Evolutionary conservation across 1,284 basidiomycete genomes (phyloP).

Genomic region (Rhodotorula sp.): DNA sequence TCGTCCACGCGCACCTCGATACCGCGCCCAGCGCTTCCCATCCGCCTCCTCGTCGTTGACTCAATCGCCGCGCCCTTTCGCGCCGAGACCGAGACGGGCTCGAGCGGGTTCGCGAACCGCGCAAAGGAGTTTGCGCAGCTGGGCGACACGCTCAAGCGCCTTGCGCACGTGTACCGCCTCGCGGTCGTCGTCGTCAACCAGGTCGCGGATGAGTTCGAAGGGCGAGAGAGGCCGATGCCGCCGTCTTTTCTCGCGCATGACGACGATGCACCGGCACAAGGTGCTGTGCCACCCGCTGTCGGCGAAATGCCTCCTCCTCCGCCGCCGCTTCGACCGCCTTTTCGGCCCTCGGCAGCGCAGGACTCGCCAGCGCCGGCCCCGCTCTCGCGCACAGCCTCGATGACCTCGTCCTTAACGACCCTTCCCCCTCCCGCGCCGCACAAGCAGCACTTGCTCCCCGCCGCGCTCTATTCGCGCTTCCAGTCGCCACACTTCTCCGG

Average conservation of each 20-base stretch:
- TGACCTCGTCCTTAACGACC: too few species aligned
- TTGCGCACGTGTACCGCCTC: conserved; percentile 27
- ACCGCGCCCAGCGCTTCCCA: conserved; percentile 21
- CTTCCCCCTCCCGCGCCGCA: conserved; percentile 38
- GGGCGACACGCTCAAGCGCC: conserved; percentile 32
- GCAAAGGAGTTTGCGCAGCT: conserved; percentile 31
- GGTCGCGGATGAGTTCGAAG: conserved; percentile 69
- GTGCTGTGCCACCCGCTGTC: neutral
- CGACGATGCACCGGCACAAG: conserved; percentile 2
- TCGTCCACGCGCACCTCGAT: neutral
- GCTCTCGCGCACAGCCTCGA: neutral
- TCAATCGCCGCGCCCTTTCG: conserved; percentile 37
- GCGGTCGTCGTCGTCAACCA: conserved; percentile 83
- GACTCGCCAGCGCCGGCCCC: conserved; percentile 4
- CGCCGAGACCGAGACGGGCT: conserved; percentile 14
- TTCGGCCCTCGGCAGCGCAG: too few species aligned
- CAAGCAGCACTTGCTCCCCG: conserved; percentile 50
- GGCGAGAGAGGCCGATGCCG: conserved; percentile 30
- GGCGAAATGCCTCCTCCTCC: neutral
- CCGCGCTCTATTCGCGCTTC: conserved; percentile 60
- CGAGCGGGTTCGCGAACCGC: conserved; percentile 27
- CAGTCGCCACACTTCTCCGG: conserved; percentile 74
- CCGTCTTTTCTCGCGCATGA: conserved; percentile 6
- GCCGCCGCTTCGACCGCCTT: neutral
- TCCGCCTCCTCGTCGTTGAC: conserved; percentile 39